Percentiles rank a stretch among this genome's conserved stretches.
Conservation (phyloP, 495 filamentous ascomycete genomes). For the Mytilinidion resinicola region DNA sequence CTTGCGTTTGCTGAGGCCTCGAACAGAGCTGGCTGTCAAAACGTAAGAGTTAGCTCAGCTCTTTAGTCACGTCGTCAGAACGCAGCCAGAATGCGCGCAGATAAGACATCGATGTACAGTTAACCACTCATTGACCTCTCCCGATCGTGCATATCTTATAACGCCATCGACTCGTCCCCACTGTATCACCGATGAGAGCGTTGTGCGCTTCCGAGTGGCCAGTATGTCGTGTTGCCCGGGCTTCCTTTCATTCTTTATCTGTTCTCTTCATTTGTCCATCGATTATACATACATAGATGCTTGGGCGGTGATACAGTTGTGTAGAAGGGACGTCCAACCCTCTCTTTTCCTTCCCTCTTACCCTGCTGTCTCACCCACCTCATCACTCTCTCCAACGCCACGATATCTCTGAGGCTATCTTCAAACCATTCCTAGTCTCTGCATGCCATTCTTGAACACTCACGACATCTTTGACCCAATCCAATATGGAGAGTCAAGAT, state of each 20-base stretch:
- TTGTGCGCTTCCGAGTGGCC: background rate
- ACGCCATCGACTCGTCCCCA: background rate
- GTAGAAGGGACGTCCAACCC: background rate
- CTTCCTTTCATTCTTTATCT: background rate
- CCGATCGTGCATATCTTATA: constrained; percentile 10
- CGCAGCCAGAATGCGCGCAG: constrained; percentile 8
- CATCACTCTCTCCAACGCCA: too few relatives aligned
- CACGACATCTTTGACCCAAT: background rate
- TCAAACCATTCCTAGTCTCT: too few relatives aligned
- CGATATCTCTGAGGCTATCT: too few relatives aligned
- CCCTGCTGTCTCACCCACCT: background rate
- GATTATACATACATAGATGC: background rate
- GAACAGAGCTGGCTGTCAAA: background rate
- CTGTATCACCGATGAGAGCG: background rate
- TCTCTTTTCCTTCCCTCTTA: background rate
- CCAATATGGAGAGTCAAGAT: constrained; percentile 30
- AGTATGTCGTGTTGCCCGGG: background rate
- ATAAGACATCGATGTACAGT: constrained; percentile 15
- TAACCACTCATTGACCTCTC: constrained; percentile 2
- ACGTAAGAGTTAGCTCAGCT: constrained; percentile 25
- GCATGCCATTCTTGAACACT: background rate
- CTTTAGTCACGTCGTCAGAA: constrained; percentile 17
- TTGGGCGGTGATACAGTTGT: background rate
- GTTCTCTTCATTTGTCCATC: background rate
- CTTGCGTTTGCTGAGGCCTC: background rate